Evolutionary conservation across 2,329 filamentous ascomycete genomes (phyloP).

Genomic region (Colletotrichum sp.): DNA sequence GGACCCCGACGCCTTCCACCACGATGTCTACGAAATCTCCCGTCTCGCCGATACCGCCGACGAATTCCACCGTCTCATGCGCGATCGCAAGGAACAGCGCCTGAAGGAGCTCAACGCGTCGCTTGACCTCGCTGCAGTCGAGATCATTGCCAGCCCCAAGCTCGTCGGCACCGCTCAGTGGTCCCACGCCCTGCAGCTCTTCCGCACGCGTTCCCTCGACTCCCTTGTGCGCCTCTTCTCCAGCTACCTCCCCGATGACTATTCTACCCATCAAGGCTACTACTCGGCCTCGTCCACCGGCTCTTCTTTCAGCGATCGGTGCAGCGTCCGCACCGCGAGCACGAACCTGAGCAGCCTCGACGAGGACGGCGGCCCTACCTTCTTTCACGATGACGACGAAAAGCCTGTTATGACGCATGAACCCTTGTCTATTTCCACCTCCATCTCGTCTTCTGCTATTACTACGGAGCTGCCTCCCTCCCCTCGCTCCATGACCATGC

Average conservation of each 20-base stretch:
- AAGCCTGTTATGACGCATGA: constrained; percentile 49
- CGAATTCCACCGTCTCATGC: constrained; percentile 60
- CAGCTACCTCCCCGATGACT: constrained; percentile 60
- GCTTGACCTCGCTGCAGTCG: constrained; percentile 62
- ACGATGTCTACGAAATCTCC: constrained; percentile 65
- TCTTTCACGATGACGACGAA: constrained; percentile 47
- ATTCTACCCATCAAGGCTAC: constrained; percentile 44
- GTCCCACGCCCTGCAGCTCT: constrained; percentile 63
- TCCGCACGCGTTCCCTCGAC: constrained; percentile 63
- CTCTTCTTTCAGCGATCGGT: constrained; percentile 43
- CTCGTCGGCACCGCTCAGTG: constrained; percentile 65
- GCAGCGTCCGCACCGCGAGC: constrained; percentile 40
- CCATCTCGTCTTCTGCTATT: constrained; percentile 25
- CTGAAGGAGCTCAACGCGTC: constrained; percentile 59
- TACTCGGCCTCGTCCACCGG: constrained; percentile 33
- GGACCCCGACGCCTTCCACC: constrained; percentile 65
- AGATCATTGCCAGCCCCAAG: constrained; percentile 65
- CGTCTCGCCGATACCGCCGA: constrained; percentile 52
- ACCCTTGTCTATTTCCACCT: constrained; percentile 38
- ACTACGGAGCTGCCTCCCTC: constrained; percentile 45
- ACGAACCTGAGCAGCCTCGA: constrained; percentile 44
- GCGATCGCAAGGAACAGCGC: constrained; percentile 57
- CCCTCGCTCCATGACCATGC: constrained; percentile 56
- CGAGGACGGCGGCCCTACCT: constrained; percentile 34
- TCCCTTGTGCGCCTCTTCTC: constrained; percentile 65